Base-by-base conservation (phyloP, 1,284 basidiomycete genomes). In the Cutaneotrichosporon cavernicola region DNA sequence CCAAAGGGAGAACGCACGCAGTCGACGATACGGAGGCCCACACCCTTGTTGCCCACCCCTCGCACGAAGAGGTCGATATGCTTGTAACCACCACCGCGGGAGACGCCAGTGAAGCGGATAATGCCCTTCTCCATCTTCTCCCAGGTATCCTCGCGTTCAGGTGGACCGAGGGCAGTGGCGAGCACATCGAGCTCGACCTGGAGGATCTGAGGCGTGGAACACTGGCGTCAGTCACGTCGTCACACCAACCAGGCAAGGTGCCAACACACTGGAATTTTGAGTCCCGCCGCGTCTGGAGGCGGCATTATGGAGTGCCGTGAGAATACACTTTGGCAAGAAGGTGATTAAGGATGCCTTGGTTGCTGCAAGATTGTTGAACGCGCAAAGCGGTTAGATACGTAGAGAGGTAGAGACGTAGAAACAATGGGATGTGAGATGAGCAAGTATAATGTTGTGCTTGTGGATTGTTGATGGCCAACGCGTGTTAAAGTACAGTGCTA, bases 141-240 rank as follows among this genome's bases (percentile, higher is more conserved):
- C 80, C 80, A 82, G 22, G 78, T 80, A 57, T 81, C 78, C 61
- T 82, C 81, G 26, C 73, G 74, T 69, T 82, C 81, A n/a, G 72
- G 71, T 7, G 74, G 75, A 43, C 72, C 75, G 21, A 82, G 68
- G 0, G 73, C 68, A 14, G 68, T 67, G 4, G 69, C 62, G 30
- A 82, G 69, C 0, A 66, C 64, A 9, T 79, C 76, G 26, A 81
- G 69, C 61, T 82, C 80, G 31, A 65, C 65, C 30, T 74, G 66
- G 7, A 82, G 70, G 30, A 76, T 70, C 38, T 76, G 75, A 3
- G 76, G 70, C 0, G 79, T 76, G 5, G 77, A 71, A 59, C 81
- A 82, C 79, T 80, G 65, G 38, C 4, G 36, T 56, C 32, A 57
- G 26, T 36, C 60, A 13, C 56, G 38, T 47, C 13, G 47, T 22